Conservation (phyloP, 257 asterid species). For the Solanum dulcamara region DNA sequence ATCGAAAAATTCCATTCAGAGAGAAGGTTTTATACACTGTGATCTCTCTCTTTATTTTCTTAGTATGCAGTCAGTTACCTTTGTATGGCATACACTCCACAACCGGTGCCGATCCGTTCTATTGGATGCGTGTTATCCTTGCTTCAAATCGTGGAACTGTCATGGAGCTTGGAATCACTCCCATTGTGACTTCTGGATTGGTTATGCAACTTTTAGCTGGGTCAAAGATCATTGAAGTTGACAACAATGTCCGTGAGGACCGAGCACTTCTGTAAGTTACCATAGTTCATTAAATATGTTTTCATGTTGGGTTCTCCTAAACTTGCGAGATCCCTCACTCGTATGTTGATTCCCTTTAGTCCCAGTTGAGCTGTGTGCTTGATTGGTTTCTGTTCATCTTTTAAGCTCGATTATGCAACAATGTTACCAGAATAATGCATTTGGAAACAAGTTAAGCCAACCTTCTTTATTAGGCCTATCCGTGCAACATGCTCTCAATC, state of each 20-base stretch:
- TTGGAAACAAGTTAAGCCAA: neutral
- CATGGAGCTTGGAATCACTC: constrained; percentile 88
- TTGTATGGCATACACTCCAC: constrained; percentile 85
- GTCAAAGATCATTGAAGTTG: constrained; percentile 75
- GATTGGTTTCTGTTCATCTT: neutral
- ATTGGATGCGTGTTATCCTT: constrained; percentile 91
- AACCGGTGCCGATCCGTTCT: constrained; percentile 84
- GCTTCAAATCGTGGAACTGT: constrained; percentile 87
- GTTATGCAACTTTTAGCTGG: constrained; percentile 85
- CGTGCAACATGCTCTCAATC: neutral
- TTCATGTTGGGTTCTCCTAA: neutral
- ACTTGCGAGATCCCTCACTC: neutral
- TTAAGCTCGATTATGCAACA: neutral
- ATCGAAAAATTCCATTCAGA: constrained; percentile 72
- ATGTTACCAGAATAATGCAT: neutral
- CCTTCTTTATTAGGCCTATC: neutral
- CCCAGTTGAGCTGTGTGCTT: neutral
- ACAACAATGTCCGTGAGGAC: constrained; percentile 78
- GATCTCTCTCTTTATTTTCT: constrained; percentile 63
- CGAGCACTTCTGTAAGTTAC: constrained; percentile 76
- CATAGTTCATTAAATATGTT: neutral
- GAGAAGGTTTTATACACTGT: constrained; percentile 83
- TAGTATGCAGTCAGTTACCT: constrained; percentile 84
- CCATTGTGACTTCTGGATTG: constrained; percentile 75
- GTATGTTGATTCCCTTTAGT: neutral